Conservation (phyloP, 1,284 basidiomycete genomes). For the Rugosomyces carneus region DNA sequence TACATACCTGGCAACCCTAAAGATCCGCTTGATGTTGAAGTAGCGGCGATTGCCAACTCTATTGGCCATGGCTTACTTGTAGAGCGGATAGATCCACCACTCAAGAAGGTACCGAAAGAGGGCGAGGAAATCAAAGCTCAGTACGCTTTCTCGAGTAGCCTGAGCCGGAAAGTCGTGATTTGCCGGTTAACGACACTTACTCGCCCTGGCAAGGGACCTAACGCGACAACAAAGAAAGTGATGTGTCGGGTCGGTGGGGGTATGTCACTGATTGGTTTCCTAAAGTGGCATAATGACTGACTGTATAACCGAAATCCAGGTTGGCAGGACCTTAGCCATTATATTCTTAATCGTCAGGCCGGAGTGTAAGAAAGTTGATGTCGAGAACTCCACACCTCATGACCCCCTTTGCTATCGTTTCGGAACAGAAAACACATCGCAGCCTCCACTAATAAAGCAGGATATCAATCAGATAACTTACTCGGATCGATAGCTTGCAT, state of each 20-base stretch:
- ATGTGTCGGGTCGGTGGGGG: constrained; percentile 84
- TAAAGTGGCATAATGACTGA: constrained; percentile 7
- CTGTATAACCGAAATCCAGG: constrained; percentile 35
- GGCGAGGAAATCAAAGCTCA: constrained; percentile 78
- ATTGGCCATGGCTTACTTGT: constrained; percentile 70
- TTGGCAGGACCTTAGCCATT: constrained; percentile 82
- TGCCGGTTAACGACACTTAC: constrained; percentile 77
- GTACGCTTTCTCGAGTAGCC: constrained; percentile 71
- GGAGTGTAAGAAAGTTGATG: constrained; percentile 33
- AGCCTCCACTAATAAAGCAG: neutral
- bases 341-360: constrained; percentile 68
- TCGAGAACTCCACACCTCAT: constrained; percentile 16
- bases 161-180: constrained; percentile 68
- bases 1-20: constrained; percentile 67
- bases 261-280: constrained; percentile 29
- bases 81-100: constrained; percentile 73
- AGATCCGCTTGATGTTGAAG: constrained; percentile 79
- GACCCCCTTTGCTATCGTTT: constrained; percentile 19
- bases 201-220: constrained; percentile 46
- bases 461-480: neutral
- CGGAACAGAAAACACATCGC: constrained; percentile 18
- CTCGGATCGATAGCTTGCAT: constrained; percentile 1
- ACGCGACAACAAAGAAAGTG: constrained; percentile 67
- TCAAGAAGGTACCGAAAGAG: constrained; percentile 58
- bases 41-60: constrained; percentile 70